Conservation (phyloP, 2,329 filamentous ascomycete species). For the Exutisphaerella laricina region DNA sequence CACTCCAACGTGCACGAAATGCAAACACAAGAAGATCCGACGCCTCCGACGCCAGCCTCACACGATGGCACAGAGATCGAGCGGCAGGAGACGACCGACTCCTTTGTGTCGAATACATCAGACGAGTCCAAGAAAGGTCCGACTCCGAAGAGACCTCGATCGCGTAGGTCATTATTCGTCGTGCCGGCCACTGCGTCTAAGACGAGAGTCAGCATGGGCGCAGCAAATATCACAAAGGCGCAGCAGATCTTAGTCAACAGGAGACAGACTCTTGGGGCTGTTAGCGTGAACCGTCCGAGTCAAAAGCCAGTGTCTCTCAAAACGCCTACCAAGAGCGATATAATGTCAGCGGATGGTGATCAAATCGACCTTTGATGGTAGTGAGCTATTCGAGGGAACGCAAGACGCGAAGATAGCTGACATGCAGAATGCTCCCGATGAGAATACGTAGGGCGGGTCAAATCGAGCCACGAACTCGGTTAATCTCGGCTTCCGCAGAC, state of each 20-base stretch:
- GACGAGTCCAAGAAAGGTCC: slow-evolving; percentile 27
- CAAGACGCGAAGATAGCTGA: slow-evolving; percentile 16
- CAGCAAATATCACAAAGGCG: slow-evolving; percentile 8
- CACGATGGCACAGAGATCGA: slow-evolving; percentile 16
- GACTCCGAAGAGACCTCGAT: slow-evolving; percentile 38
- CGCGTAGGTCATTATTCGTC: slow-evolving; percentile 13
- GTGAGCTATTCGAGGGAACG: slow-evolving; percentile 37
- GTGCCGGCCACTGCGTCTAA: slow-evolving; percentile 21
- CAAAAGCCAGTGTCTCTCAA: slow-evolving; percentile 15
- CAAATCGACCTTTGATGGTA: slow-evolving; percentile 37
- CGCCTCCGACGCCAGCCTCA: slow-evolving; percentile 14
- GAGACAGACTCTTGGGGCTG: slow-evolving; percentile 24
- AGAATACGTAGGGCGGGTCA: no score
- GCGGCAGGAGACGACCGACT: slow-evolving; percentile 14
- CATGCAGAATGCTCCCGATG: no score
- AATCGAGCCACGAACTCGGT: no score
- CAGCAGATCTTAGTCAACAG: slow-evolving; percentile 8
- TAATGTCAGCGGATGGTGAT: slow-evolving; percentile 23
- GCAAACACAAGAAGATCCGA: slow-evolving; percentile 12
- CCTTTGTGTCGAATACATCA: slow-evolving; percentile 27
- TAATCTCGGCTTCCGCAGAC: no score
- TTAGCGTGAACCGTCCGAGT: slow-evolving; percentile 27
- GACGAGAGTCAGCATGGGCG: slow-evolving; percentile 22
- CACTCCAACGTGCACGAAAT: slow-evolving; percentile 8
- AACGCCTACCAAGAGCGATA: slow-evolving; percentile 22